Evolutionary conservation across 345 rosid genomes (phyloP).

Genomic region (Erysimum cheiranthoides): DNA sequence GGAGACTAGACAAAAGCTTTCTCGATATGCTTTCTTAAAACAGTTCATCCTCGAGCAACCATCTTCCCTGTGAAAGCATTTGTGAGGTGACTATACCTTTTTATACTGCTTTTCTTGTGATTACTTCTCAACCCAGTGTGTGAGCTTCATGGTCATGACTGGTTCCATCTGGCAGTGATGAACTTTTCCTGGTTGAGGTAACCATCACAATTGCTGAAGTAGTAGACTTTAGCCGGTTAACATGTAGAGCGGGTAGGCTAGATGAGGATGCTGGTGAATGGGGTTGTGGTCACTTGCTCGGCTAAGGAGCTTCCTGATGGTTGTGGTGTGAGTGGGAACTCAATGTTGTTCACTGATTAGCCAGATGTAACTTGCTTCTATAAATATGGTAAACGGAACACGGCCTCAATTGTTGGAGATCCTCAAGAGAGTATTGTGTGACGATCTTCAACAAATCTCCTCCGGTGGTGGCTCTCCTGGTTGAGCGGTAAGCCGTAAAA

Average conservation of each 20-base stretch:
- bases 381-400: conserved; percentile 1
- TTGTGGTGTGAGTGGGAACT: too few relatives aligned
- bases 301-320: too few relatives aligned
- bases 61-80: too few relatives aligned
- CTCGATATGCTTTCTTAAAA: too few relatives aligned
- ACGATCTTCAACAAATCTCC: neutral
- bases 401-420: neutral
- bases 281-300: neutral
- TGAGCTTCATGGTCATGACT: neutral
- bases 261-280: too few relatives aligned
- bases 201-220: neutral
- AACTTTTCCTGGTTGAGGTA: neutral
- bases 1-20: too few relatives aligned
- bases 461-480: neutral
- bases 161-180: neutral
- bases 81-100: too few relatives aligned
- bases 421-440: neutral
- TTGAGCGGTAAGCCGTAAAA: neutral
- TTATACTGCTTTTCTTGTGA: too few relatives aligned
- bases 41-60: too few relatives aligned
- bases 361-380: neutral
- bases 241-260: too few relatives aligned
- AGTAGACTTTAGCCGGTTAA: neutral
- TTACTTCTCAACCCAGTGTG: too few relatives aligned
- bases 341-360: too few relatives aligned